Percentiles rank a stretch among this genome's conserved stretches.
These are phyloP conservation scores for Multifurca ochricompacta DNA, from an alignment of 768 basidiomycete genomes.

Conservation along the genomic window DNA sequence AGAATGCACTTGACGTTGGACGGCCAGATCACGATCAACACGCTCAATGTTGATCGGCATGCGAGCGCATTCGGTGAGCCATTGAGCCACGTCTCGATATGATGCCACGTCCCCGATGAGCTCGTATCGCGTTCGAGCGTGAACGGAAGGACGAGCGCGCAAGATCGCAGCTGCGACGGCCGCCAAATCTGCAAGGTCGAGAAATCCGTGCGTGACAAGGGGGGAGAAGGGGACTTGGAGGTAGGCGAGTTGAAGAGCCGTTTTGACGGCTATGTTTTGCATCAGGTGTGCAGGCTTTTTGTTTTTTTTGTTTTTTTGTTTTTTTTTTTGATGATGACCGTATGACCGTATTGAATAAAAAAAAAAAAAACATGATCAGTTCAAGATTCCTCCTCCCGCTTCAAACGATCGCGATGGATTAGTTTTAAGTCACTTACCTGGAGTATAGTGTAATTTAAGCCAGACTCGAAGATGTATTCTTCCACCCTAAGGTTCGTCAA, in stretches of 20 bases:
- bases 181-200: conserved; percentile 29
- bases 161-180: conserved; percentile 26
- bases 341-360: too few species aligned
- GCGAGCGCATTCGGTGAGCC: conserved; percentile 17
- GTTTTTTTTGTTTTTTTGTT: too few species aligned
- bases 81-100: conserved; percentile 25
- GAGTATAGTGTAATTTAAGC: conserved; percentile 32
- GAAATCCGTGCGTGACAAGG: conserved; percentile 28
- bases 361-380: too few species aligned
- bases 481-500: conserved; percentile 27
- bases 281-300: conserved; percentile 30
- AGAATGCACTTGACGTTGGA: conserved; percentile 6
- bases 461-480: conserved; percentile 32
- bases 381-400: too few species aligned
- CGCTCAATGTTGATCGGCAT: conserved; percentile 21
- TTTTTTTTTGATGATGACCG: too few species aligned
- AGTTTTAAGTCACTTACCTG: conserved; percentile 23
- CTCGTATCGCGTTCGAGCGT: conserved; percentile 31
- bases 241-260: conserved; percentile 6
- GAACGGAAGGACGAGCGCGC: conserved; percentile 24
- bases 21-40: conserved; percentile 19
- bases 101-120: conserved; percentile 29
- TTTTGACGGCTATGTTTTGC: conserved; percentile 27
- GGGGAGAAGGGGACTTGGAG: conserved; percentile 25
- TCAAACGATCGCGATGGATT: too few species aligned